Percentiles rank a stretch among this genome's conserved stretches.
phyloP scores from a whole-genome alignment of 495 filamentous ascomycete genomes.

The Podospora pseudoanserina region DNA sequence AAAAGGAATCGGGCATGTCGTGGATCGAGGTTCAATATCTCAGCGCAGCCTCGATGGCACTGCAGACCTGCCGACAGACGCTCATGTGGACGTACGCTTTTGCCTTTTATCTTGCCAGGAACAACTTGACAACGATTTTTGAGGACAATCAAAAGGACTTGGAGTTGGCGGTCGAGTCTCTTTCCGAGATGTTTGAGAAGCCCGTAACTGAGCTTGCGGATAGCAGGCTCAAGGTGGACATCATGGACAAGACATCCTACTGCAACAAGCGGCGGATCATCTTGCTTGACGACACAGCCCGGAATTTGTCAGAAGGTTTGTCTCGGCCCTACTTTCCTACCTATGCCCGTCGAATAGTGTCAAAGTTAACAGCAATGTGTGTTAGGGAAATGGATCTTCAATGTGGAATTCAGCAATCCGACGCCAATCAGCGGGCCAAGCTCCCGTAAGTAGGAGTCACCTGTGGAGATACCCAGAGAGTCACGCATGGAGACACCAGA shows the following conservation, averaged over 20 bases:
- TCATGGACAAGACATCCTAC: conserved; percentile 96
- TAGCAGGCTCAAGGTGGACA: conserved; percentile 79
- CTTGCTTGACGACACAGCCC: conserved; percentile 82
- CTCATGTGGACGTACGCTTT: conserved; percentile 99
- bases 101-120: conserved; percentile 90
- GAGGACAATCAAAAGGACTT: conserved; percentile 98
- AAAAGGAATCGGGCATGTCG: conserved; percentile 88
- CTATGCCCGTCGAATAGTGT: neutral
- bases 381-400: conserved; percentile 47
- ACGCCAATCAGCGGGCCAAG: conserved; percentile 21
- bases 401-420: conserved; percentile 36
- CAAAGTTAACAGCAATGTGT: conserved; percentile 7
- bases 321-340: conserved; percentile 6
- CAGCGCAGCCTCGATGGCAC: conserved; percentile 82
- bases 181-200: conserved; percentile 98
- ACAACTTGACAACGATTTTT: conserved; percentile 95
- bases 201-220: conserved; percentile 76
- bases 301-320: conserved; percentile 83
- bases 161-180: conserved; percentile 90
- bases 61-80: conserved; percentile 94
- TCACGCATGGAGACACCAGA: neutral
- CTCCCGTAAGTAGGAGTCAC: conserved; percentile 16
- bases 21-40: conserved; percentile 99
- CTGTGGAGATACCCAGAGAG: neutral
- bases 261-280: conserved; percentile 91